Evolutionary conservation across 805 yeast genomes (phyloP).

Genomic region (Clavispora vitiphila): DNA sequence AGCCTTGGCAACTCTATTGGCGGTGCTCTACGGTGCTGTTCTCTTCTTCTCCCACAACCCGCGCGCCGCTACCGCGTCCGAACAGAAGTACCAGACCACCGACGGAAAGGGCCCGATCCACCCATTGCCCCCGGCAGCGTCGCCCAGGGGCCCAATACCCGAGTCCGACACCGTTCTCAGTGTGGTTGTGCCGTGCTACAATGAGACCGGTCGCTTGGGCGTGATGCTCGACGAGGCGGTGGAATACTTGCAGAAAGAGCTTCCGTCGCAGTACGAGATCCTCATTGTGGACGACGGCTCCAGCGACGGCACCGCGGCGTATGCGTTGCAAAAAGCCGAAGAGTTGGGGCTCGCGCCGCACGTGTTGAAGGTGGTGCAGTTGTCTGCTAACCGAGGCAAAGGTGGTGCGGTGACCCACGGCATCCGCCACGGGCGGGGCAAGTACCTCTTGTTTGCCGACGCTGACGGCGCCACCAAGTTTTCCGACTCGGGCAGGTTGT

Average conservation of each 20-base stretch:
- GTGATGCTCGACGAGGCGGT: conserved; percentile 70
- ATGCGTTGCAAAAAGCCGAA: conserved; percentile 59
- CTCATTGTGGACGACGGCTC: conserved; percentile 92
- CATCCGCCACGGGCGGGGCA: conserved; percentile 67
- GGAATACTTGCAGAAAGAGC: conserved; percentile 40
- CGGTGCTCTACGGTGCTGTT: conserved; percentile 35
- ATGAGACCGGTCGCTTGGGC: conserved; percentile 71
- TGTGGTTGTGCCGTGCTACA: conserved; percentile 90
- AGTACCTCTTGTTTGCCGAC: conserved; percentile 81
- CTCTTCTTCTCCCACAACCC: conserved; percentile 60
- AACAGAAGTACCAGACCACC: conserved; percentile 49
- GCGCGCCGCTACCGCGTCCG: conserved; percentile 48
- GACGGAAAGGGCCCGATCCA: conserved; percentile 25
- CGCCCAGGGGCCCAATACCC: conserved; percentile 29
- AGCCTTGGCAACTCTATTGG: conserved; percentile 11
- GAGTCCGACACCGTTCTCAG: conserved; percentile 43
- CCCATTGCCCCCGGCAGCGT: conserved; percentile 24
- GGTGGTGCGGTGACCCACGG: conserved; percentile 96
- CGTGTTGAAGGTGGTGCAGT: conserved; percentile 62
- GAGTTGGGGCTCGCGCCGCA: conserved; percentile 49
- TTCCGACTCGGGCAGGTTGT: conserved; percentile 55
- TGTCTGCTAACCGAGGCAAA: conserved; percentile 81
- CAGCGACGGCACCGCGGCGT: conserved; percentile 68
- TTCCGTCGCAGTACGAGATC: conserved; percentile 56
- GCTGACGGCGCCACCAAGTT: conserved; percentile 96